phyloP scores from a whole-genome alignment of 306 rosid species.

The Astragalus glycyphyllos region DNA sequence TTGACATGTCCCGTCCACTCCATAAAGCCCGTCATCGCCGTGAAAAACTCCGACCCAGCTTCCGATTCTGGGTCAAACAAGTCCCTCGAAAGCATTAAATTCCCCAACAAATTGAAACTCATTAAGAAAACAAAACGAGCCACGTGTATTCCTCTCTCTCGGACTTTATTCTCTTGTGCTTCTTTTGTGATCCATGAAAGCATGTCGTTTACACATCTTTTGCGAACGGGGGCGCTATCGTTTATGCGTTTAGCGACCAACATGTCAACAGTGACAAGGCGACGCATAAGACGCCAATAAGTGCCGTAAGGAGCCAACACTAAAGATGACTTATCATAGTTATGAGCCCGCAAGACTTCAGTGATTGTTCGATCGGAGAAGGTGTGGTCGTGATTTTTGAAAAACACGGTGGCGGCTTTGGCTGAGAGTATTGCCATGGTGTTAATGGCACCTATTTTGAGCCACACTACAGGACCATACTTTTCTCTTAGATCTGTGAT shows the following conservation, averaged over 20 bases:
- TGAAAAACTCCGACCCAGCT: conserved; percentile 56
- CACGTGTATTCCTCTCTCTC: conserved; percentile 55
- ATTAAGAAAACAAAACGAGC: conserved; percentile 58
- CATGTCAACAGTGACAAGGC: conserved; percentile 67
- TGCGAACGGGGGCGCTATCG: conserved; percentile 46
- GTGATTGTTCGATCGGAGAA: conserved; percentile 64
- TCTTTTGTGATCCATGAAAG: conserved; percentile 58
- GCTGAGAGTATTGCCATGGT: conserved; percentile 65
- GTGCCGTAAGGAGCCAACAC: conserved; percentile 72
- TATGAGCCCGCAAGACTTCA: conserved; percentile 52
- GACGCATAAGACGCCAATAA: conserved; percentile 69
- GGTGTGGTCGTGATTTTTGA: conserved; percentile 61
- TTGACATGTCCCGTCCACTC: conserved; percentile 59
- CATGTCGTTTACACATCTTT: conserved; percentile 61
- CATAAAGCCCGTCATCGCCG: conserved; percentile 54
- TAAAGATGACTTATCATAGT: conserved; percentile 60
- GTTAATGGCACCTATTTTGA: conserved; percentile 59
- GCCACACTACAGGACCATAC: conserved; percentile 65
- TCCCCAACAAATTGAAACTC: conserved; percentile 66
- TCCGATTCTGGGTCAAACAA: conserved; percentile 54
- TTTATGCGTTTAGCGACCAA: conserved; percentile 57
- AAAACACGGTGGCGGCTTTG: conserved; percentile 51
- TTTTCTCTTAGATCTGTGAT: conserved; percentile 43
- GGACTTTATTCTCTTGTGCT: background rate
- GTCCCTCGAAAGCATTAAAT: conserved; percentile 62